Percentiles rank a stretch among this genome's conserved stretches.
phyloP scores from a whole-genome alignment of 2,329 filamentous ascomycete genomes.

The Pseudocercospora fuligena region DNA sequence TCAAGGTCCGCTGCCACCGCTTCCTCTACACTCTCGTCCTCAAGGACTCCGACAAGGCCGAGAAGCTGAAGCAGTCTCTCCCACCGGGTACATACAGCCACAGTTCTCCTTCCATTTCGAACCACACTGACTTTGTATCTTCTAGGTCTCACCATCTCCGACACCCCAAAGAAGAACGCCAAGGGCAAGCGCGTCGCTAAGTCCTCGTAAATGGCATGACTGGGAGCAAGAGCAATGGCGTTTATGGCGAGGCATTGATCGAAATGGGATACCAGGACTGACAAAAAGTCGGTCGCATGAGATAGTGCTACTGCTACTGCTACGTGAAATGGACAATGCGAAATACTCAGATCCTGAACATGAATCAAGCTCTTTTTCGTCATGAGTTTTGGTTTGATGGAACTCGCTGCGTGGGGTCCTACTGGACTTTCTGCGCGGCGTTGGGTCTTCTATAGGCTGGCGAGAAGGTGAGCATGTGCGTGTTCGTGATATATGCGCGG shows the following conservation, averaged over 20 bases:
- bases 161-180: constrained; percentile 67
- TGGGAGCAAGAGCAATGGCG: constrained; percentile 16
- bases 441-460: constrained; percentile 4
- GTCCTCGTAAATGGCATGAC: constrained; percentile 28
- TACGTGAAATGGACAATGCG: constrained; percentile 5
- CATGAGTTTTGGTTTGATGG: constrained; percentile 6
- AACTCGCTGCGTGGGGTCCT: constrained; percentile 4
- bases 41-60: constrained; percentile 98
- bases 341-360: constrained; percentile 6
- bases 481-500: not conserved
- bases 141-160: constrained; percentile 62
- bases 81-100: constrained; percentile 74
- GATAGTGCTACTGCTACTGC: constrained; percentile 7
- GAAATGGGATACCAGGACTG: constrained; percentile 7
- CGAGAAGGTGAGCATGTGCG: not conserved
- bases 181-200: constrained; percentile 56
- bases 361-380: not conserved
- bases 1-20: constrained; percentile 97
- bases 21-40: constrained; percentile 98
- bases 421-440: constrained; percentile 3
- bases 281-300: constrained; percentile 1
- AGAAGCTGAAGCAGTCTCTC: constrained; percentile 99
- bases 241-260: constrained; percentile 20
- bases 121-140: not conserved
- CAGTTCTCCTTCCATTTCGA: not conserved